phyloP scores from a whole-genome alignment of 2,329 filamentous ascomycete species.

The Aspergillus sp. region DNA sequence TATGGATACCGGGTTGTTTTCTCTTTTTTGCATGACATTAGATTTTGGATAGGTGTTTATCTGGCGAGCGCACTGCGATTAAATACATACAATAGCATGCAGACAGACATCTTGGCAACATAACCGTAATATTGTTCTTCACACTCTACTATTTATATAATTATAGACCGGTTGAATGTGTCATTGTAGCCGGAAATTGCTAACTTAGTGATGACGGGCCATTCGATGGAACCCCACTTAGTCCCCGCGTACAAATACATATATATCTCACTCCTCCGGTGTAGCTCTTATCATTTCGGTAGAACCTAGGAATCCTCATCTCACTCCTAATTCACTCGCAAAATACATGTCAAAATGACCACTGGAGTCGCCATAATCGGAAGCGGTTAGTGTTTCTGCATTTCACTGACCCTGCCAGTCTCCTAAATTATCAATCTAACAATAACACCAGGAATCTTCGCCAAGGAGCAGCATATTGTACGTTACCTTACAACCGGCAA shows the following conservation, averaged over 20 bases:
- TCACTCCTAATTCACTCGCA: background rate
- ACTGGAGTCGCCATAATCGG: conserved; percentile 55
- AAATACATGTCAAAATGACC: conserved; percentile 25
- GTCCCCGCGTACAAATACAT: background rate
- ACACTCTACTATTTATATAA: no score
- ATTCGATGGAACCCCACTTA: background rate
- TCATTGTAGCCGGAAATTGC: no score
- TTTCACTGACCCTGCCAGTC: background rate
- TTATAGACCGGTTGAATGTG: no score
- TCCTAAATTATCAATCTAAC: background rate
- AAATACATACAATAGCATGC: background rate
- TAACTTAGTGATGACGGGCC: background rate
- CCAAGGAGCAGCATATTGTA: conserved; percentile 57
- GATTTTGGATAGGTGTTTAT: background rate
- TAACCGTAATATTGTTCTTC: no score
- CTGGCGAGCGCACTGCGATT: background rate
- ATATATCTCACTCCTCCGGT: background rate
- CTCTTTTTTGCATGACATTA: background rate
- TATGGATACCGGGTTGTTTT: background rate
- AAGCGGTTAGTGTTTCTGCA: conserved; percentile 38
- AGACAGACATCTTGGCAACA: no score
- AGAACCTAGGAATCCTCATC: background rate
- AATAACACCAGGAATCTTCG: conserved; percentile 50
- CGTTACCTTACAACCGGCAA: background rate
- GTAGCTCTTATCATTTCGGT: background rate